These are phyloP conservation scores for Didymella pinodella DNA, from an alignment of 2,329 filamentous ascomycete genomes.

Conservation along the genomic window DNA sequence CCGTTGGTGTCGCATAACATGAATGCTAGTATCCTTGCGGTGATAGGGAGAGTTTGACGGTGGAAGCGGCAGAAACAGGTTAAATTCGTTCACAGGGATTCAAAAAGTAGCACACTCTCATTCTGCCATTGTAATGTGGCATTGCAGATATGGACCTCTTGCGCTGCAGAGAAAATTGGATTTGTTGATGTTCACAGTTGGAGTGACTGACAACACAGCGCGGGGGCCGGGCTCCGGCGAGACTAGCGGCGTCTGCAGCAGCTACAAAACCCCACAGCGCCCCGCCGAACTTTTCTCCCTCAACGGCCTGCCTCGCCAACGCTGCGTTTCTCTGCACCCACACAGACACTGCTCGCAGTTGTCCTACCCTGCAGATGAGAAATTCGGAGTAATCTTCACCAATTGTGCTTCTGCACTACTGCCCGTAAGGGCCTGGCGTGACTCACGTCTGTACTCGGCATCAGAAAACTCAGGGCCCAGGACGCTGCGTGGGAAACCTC, in stretches of 20 bases:
- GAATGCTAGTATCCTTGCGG: no score
- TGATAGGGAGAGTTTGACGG: no score
- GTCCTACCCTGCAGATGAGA: conserved; percentile 79
- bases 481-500: conserved; percentile 37
- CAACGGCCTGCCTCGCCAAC: conserved; percentile 86
- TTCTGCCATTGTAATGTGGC: no score
- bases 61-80: no score
- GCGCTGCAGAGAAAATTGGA: no score
- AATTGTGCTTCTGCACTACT: conserved; percentile 61
- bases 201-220: neutral
- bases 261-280: conserved; percentile 46
- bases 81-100: no score
- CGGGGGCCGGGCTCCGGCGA: conserved; percentile 8
- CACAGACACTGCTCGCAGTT: conserved; percentile 59
- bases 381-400: conserved; percentile 98
- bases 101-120: no score
- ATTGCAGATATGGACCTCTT: no score
- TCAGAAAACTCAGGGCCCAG: conserved; percentile 82
- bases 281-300: conserved; percentile 53
- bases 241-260: conserved; percentile 31
- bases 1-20: no score
- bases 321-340: conserved; percentile 97
- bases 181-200: neutral
- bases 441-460: conserved; percentile 84
- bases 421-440: conserved; percentile 89